Evolutionary conservation across 179 eudicot genomes (phyloP), one percentile per base, ranked within the genome.

Genomic region (Heliamphora ciliata): DNA sequence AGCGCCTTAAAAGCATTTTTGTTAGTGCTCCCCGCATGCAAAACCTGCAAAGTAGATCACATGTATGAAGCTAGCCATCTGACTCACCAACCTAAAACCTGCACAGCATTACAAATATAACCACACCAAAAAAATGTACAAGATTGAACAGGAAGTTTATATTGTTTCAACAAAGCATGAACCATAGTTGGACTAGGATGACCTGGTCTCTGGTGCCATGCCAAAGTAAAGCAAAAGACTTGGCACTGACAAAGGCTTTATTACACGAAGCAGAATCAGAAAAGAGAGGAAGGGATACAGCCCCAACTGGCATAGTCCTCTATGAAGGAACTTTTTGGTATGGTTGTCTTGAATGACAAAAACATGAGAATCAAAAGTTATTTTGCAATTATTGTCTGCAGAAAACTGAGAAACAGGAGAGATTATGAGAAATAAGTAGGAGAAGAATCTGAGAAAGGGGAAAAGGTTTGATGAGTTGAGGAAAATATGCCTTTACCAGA

Each of bases 1-100:
- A 96, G 97, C 4, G 92, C 87, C 93, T 96, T 96, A 86, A 55
- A 88, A 70, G 89, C 92, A 92, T 94, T 96, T 86, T 93, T 94
- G 90, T 93, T 91, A 52, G 52, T 55, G 4, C 70, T 85, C 31
- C 84, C 84, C 1, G 93, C 59, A 83, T 96, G 97, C 86, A 96
- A 72, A 71, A 91, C 82, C 98, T 94, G 74, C 31, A 77, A 79
- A 31, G 67, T 2, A 52, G 64, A 63, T 3, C 69, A 72, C 40
- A 31, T 31, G 40, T 31, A 31, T 31, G 40, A 31, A 31, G 40
- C 40, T 31, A 31, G 40, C 40, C 40, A 31, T 31, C 40, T 31
- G 40, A 31, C 40, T 31, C 40, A 31, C 40, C 40, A 31, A 31
- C 40, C 40, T 31, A 31, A 31, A 31, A 31, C 40, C 40, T 31